Evolutionary conservation across 768 basidiomycete species (phyloP).

Genomic region (Coprinopsis strossmayeri): DNA sequence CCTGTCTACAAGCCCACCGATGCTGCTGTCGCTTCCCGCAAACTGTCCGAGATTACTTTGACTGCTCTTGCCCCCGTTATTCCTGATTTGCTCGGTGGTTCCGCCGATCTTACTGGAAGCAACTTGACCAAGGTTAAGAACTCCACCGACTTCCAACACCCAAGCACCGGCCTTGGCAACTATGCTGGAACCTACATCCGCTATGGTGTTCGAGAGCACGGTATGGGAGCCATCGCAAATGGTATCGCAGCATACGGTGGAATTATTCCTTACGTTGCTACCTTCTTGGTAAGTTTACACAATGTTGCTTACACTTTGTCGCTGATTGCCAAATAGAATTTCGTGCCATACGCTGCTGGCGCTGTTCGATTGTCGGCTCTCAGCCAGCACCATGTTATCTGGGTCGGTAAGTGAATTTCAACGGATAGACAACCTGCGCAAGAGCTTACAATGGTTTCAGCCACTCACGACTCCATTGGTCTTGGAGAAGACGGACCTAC

Average conservation of each 20-base stretch:
- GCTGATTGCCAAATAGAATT: conserved; percentile 50
- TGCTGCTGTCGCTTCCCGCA: conserved; percentile 84
- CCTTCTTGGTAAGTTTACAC: conserved; percentile 65
- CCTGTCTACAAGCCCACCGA: conserved; percentile 83
- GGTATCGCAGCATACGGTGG: conserved; percentile 87
- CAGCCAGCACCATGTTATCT: conserved; percentile 85
- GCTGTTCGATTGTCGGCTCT: conserved; percentile 89
- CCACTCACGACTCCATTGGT: conserved; percentile 94
- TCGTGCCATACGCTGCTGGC: conserved; percentile 90
- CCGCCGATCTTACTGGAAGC: conserved; percentile 87
- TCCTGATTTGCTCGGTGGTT: conserved; percentile 85
- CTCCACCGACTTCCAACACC: conserved; percentile 88
- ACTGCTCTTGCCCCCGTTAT: conserved; percentile 66
- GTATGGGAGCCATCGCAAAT: conserved; percentile 94
- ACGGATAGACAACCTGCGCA: neutral
- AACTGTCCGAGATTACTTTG: conserved; percentile 87
- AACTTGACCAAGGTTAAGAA: conserved; percentile 87
- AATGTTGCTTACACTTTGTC: neutral
- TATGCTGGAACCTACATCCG: conserved; percentile 90
- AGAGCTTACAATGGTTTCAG: conserved; percentile 26
- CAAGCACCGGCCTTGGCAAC: conserved; percentile 73
- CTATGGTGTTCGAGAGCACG: conserved; percentile 97
- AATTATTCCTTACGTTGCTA: conserved; percentile 85
- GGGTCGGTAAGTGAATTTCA: conserved; percentile 70
- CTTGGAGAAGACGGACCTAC: conserved; percentile 93